Evolutionary conservation across 306 rosid genomes (phyloP).

Genomic region (Rosa persica): DNA sequence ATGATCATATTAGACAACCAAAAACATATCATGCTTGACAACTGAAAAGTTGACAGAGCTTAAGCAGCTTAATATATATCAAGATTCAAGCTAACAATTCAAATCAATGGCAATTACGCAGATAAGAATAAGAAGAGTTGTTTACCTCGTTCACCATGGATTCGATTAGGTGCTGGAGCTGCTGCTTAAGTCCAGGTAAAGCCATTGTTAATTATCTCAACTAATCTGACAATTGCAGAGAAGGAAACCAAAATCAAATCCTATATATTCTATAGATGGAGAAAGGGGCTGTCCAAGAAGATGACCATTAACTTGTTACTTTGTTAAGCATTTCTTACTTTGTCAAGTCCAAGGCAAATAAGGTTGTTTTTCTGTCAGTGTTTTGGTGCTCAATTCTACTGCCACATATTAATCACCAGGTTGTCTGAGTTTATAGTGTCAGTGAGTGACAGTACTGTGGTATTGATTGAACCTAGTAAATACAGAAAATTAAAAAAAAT

Average conservation of each 20-base stretch:
- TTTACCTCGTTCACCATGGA: constrained; percentile 25
- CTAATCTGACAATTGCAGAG: background rate
- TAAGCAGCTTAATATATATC: background rate
- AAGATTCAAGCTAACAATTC: background rate
- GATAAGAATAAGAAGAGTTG: too few species aligned
- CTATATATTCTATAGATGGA: background rate
- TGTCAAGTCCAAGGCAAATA: background rate
- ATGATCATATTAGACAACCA: background rate
- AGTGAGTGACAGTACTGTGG: background rate
- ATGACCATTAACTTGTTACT: background rate
- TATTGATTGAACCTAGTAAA: background rate
- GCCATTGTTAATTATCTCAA: background rate
- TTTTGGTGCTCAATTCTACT: background rate
- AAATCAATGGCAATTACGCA: background rate
- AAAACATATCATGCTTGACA: background rate
- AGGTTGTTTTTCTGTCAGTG: background rate
- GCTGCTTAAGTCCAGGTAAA: constrained; percentile 2
- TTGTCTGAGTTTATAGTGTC: background rate
- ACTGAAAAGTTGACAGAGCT: background rate
- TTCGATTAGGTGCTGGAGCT: constrained; percentile 11
- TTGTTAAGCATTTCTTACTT: background rate
- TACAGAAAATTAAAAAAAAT: background rate
- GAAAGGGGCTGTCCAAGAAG: background rate
- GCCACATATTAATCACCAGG: background rate
- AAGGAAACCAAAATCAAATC: background rate